Percentiles rank a stretch among this genome's conserved stretches.
These are phyloP conservation scores for Penicillium griseofulvum DNA, from an alignment of 2,329 filamentous ascomycete species.

Conservation along the genomic window DNA sequence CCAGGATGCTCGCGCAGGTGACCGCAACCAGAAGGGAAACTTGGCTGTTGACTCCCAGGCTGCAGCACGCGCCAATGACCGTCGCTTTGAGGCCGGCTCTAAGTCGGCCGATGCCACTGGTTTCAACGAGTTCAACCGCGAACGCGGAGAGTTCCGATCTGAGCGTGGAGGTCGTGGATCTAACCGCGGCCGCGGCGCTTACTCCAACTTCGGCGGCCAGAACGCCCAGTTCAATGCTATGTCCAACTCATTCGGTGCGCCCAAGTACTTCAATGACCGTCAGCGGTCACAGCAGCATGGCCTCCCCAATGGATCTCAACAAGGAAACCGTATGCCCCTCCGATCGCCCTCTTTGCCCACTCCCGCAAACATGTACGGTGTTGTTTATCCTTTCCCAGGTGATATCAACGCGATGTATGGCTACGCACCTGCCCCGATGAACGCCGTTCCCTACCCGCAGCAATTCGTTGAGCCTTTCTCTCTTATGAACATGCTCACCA, in stretches of 20 bases:
- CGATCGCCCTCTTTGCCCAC: slow-evolving; percentile 63
- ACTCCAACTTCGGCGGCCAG: slow-evolving; percentile 37
- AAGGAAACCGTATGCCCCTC: slow-evolving; percentile 52
- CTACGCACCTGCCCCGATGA: slow-evolving; percentile 55
- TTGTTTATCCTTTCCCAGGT: slow-evolving; percentile 40
- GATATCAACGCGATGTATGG: slow-evolving; percentile 57
- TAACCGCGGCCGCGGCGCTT: slow-evolving; percentile 41
- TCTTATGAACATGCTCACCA: slow-evolving; percentile 57
- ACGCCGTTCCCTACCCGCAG: slow-evolving; percentile 57
- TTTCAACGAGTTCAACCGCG: slow-evolving; percentile 38
- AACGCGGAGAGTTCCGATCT: slow-evolving; percentile 36
- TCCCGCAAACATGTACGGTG: slow-evolving; percentile 50
- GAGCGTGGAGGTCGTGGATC: slow-evolving; percentile 41
- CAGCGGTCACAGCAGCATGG: slow-evolving; percentile 41
- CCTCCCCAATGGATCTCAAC: slow-evolving; percentile 37
- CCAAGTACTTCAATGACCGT: slow-evolving; percentile 46
- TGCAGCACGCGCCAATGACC: slow-evolving; percentile 33
- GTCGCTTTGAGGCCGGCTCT: slow-evolving; percentile 39
- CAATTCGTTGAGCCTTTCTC: slow-evolving; percentile 59
- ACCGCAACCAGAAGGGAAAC: slow-evolving; percentile 28
- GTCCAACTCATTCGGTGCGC: slow-evolving; percentile 37
- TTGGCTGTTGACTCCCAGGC: slow-evolving; percentile 35
- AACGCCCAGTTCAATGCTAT: slow-evolving; percentile 40
- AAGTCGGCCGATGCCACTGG: slow-evolving; percentile 38
- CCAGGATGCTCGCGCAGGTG: slow-evolving; percentile 29